phyloP scores from a whole-genome alignment of 495 filamentous ascomycete species.

The Clavariopsis aquatica region DNA sequence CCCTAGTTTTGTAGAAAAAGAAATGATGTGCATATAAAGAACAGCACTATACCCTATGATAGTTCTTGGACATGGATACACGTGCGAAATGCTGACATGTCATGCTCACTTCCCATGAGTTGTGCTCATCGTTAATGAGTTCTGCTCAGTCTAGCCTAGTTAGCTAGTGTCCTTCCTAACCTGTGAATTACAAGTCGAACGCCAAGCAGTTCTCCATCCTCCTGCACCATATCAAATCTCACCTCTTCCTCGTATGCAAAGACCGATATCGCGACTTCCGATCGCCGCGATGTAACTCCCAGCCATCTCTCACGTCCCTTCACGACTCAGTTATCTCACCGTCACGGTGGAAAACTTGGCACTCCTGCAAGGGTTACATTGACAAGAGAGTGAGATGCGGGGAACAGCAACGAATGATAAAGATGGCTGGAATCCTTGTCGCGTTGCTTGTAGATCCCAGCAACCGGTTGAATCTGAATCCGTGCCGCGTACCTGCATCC shows the following conservation, averaged over 20 bases:
- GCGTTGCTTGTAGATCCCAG: neutral
- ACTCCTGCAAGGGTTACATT: slow-evolving; percentile 26
- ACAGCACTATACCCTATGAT: no score
- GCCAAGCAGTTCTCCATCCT: neutral
- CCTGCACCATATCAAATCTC: neutral
- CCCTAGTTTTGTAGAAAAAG: no score
- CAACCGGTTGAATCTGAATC: neutral
- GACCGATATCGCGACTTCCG: neutral
- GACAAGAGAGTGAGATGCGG: slow-evolving; percentile 20
- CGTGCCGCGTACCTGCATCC: slow-evolving; percentile 22
- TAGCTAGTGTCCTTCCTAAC: neutral
- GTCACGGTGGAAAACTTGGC: neutral
- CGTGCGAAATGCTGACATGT: neutral
- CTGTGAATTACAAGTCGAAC: neutral
- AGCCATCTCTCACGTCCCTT: neutral
- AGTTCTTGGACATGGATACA: neutral
- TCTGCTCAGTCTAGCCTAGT: neutral
- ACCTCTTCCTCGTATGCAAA: neutral
- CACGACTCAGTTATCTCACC: neutral
- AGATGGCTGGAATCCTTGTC: slow-evolving; percentile 10
- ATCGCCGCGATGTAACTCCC: slow-evolving; percentile 14
- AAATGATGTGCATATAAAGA: no score
- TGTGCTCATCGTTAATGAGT: neutral
- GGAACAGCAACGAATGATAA: slow-evolving; percentile 29
- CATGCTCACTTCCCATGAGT: neutral